These are phyloP conservation scores for Mitragyna speciosa DNA, from an alignment of 257 asterid genomes.

Conservation along the genomic window DNA sequence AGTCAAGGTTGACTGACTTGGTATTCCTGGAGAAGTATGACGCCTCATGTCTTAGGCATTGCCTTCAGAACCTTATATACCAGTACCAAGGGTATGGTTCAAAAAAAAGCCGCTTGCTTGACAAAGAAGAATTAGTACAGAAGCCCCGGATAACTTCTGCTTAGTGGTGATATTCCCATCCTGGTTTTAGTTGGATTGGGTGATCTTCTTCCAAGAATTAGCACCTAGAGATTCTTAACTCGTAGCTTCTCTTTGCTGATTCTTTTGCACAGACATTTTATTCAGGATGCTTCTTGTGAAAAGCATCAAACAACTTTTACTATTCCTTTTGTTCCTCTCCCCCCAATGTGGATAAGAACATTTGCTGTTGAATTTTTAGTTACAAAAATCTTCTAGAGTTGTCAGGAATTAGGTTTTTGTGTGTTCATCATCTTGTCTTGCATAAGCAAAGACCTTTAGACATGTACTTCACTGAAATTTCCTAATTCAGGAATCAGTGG, in stretches of 20 bases:
- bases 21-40: slow-evolving; percentile 41
- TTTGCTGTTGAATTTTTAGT: background rate
- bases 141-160: slow-evolving; percentile 38
- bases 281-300: background rate
- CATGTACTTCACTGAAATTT: background rate
- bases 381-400: background rate
- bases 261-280: slow-evolving; percentile 15
- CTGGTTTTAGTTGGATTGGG: slow-evolving; percentile 13
- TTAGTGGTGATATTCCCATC: slow-evolving; percentile 19
- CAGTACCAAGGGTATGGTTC: slow-evolving; percentile 44
- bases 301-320: background rate
- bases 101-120: slow-evolving; percentile 41
- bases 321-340: background rate
- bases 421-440: background rate
- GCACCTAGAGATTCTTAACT: slow-evolving; percentile 10
- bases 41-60: slow-evolving; percentile 34
- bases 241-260: slow-evolving; percentile 5
- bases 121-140: slow-evolving; percentile 36
- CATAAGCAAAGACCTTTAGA: background rate
- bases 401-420: background rate
- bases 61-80: slow-evolving; percentile 43
- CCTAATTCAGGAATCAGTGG: background rate
- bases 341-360: background rate
- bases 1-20: slow-evolving; percentile 41
- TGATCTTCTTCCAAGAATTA: slow-evolving; percentile 10